Evolutionary conservation across 2,329 filamentous ascomycete species (phyloP).

Genomic region (Colletotrichum sp.): DNA sequence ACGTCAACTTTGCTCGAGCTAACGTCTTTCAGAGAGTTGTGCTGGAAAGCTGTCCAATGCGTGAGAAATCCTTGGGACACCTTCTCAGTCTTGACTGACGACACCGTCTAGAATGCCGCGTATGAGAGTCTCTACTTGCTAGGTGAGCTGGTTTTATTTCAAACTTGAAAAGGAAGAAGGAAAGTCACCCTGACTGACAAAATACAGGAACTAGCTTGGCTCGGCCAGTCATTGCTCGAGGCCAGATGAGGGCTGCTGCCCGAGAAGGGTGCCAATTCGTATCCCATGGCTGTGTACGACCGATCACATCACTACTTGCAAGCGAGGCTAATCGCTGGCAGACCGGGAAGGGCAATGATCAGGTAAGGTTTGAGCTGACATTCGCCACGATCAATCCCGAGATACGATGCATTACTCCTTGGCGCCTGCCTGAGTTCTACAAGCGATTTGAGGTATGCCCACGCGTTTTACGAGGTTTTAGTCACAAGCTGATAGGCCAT

Average conservation of each 20-base stretch:
- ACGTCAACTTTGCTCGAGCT: background rate
- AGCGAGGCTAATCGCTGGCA: background rate
- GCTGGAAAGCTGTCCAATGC: constrained; percentile 77
- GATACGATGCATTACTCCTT: constrained; percentile 76
- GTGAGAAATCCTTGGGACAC: background rate
- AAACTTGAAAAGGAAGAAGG: background rate
- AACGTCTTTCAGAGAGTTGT: constrained; percentile 56
- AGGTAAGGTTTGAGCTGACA: constrained; percentile 43
- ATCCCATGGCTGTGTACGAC: constrained; percentile 51
- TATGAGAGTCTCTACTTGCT: constrained; percentile 60
- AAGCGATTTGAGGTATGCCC: constrained; percentile 58
- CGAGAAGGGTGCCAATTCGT: constrained; percentile 37
- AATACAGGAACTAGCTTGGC: constrained; percentile 59
- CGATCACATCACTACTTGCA: background rate
- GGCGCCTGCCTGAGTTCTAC: constrained; percentile 74
- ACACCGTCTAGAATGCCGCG: constrained; percentile 29
- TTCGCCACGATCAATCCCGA: constrained; percentile 34
- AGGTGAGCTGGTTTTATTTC: constrained; percentile 39
- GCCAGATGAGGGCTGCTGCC: constrained; percentile 51
- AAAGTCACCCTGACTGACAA: background rate
- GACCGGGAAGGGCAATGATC: constrained; percentile 28
- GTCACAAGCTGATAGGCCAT: rapidly evolving
- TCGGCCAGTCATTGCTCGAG: constrained; percentile 69
- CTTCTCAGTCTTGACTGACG: rapidly evolving
- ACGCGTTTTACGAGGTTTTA: rapidly evolving